Conservation (phyloP, 495 filamentous ascomycete genomes). For the Podospora sp. region DNA sequence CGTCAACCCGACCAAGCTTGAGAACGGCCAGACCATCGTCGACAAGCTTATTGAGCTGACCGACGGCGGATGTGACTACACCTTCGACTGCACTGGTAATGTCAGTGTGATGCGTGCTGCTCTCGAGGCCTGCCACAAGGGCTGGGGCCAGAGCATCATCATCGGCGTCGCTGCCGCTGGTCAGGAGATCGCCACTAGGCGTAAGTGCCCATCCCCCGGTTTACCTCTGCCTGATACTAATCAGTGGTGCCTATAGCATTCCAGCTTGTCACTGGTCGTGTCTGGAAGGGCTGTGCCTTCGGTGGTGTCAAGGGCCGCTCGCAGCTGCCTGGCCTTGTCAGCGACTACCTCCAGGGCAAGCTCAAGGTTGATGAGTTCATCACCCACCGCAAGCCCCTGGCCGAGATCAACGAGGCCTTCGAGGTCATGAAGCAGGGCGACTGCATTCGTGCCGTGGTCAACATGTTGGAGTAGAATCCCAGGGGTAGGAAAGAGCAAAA, state of each 20-base stretch:
- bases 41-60: constrained; percentile 96
- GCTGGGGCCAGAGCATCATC: constrained; percentile 97
- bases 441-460: constrained; percentile 84
- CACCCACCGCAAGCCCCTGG: constrained; percentile 84
- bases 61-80: constrained; percentile 98
- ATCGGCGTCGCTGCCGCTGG: constrained; percentile 97
- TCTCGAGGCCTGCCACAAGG: constrained; percentile 98
- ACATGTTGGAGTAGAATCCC: constrained; percentile 47
- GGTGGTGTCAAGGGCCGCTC: constrained; percentile 96
- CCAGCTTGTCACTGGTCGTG: constrained; percentile 95
- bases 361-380: constrained; percentile 99
- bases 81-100: constrained; percentile 98
- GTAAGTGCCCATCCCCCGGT: constrained; percentile 62
- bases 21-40: constrained; percentile 74
- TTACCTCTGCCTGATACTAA: neutral
- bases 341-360: constrained; percentile 84
- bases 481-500: neutral
- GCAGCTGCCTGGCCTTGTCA: constrained; percentile 84
- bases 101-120: constrained; percentile 94
- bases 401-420: constrained; percentile 85
- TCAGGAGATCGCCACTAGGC: constrained; percentile 93
- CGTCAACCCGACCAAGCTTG: constrained; percentile 84
- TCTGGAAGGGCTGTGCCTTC: constrained; percentile 97
- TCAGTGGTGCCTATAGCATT: constrained; percentile 66
- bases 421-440: constrained; percentile 93